phyloP scores from a whole-genome alignment of 1,139 yeast species.

The Suhomyces guaymorum region DNA sequence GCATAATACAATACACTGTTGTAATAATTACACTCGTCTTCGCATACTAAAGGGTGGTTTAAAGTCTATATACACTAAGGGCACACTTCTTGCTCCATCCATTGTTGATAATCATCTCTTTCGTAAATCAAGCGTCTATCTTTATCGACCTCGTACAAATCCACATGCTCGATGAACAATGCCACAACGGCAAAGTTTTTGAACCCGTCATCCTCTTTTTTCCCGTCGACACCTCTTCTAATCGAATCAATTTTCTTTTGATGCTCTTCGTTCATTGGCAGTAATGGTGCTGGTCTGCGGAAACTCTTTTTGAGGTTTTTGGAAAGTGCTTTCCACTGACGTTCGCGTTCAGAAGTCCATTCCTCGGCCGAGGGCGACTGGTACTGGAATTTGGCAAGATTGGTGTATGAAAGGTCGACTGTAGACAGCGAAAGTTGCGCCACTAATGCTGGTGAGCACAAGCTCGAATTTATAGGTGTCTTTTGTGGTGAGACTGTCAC shows the following conservation, averaged over 20 bases:
- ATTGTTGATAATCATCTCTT: constrained; percentile 57
- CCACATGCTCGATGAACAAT: constrained; percentile 72
- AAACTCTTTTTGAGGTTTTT: constrained; percentile 61
- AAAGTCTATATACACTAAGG: constrained; percentile 40
- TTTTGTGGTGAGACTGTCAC: constrained; percentile 13
- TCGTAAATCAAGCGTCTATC: constrained; percentile 58
- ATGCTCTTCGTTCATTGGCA: constrained; percentile 56
- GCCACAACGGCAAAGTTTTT: constrained; percentile 71
- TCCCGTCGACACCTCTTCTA: constrained; percentile 81
- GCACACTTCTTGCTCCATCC: constrained; percentile 79
- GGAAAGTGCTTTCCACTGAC: constrained; percentile 66
- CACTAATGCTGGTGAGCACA: constrained; percentile 31
- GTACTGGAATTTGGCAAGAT: constrained; percentile 26
- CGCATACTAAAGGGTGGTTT: no score
- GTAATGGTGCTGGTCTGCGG: constrained; percentile 71
- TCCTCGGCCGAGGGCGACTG: constrained; percentile 60
- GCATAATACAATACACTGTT: no score
- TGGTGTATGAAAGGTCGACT: constrained; percentile 31
- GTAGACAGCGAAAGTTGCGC: constrained; percentile 12
- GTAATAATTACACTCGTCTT: no score
- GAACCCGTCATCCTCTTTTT: constrained; percentile 64
- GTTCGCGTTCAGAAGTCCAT: constrained; percentile 61
- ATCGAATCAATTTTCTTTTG: constrained; percentile 65
- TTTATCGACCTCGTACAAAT: constrained; percentile 59
- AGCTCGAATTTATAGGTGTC: constrained; percentile 18